Evolutionary conservation across 495 filamentous ascomycete species (phyloP).

Genomic region (Penicillium cosmopolitanum): DNA sequence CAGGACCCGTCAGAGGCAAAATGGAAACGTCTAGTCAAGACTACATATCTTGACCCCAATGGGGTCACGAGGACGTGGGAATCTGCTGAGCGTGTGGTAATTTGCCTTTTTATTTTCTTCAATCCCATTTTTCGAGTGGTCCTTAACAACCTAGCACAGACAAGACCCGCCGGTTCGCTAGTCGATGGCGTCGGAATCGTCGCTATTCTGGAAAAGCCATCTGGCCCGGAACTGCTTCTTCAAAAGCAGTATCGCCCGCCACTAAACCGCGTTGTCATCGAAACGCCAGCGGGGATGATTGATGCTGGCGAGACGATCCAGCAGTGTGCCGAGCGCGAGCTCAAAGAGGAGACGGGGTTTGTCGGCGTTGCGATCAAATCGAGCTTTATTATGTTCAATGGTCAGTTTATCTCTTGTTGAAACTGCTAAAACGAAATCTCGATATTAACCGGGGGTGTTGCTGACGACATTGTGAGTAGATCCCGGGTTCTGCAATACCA

Average conservation of each 20-base stretch:
- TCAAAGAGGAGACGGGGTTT: slow-evolving; percentile 87
- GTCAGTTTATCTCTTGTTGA: slow-evolving; percentile 42
- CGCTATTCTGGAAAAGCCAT: slow-evolving; percentile 70
- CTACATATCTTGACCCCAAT: slow-evolving; percentile 67
- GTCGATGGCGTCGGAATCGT: slow-evolving; percentile 85
- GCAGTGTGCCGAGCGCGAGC: slow-evolving; percentile 70
- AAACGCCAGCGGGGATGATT: slow-evolving; percentile 79
- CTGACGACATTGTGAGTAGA: slow-evolving; percentile 35
- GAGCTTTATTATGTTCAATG: slow-evolving; percentile 84
- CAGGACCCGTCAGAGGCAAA: slow-evolving; percentile 55
- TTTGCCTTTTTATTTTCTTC: not conserved
- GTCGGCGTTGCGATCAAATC: slow-evolving; percentile 63
- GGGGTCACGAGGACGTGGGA: slow-evolving; percentile 70
- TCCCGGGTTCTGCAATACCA: slow-evolving; percentile 87
- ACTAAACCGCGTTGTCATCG: slow-evolving; percentile 68
- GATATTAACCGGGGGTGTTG: not conserved
- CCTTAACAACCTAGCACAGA: slow-evolving; percentile 31
- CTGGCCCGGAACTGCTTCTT: slow-evolving; percentile 68
- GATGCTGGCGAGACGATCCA: slow-evolving; percentile 74
- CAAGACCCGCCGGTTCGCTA: slow-evolving; percentile 61
- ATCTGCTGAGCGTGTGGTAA: slow-evolving; percentile 65
- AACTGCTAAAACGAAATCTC: slow-evolving; percentile 3
- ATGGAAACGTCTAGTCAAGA: slow-evolving; percentile 69
- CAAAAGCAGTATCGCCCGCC: slow-evolving; percentile 83
- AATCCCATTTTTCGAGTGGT: not conserved